Evolutionary conservation across 2,329 filamentous ascomycete genomes (phyloP).

Genomic region (Dactylellina leptospora): DNA sequence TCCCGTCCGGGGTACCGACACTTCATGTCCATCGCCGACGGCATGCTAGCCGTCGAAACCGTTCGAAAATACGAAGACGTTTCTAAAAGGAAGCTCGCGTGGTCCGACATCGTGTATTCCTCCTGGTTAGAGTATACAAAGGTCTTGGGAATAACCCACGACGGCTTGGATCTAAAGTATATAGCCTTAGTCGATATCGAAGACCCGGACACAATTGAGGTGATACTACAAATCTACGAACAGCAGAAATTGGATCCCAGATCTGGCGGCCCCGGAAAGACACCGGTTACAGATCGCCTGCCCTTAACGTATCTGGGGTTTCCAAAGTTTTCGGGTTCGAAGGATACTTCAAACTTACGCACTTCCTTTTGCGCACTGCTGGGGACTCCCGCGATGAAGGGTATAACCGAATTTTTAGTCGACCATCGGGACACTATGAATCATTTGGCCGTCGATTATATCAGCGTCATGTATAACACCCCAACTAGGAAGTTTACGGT

Average conservation of each 20-base stretch:
- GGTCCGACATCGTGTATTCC: constrained; percentile 6
- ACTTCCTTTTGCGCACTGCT: constrained; percentile 1
- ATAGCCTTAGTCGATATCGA: neutral
- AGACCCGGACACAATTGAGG: constrained; percentile 3
- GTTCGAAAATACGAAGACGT: neutral
- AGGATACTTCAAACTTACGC: neutral
- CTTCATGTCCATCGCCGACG: constrained; percentile 1
- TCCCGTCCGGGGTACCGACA: neutral
- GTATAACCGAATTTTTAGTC: constrained; percentile 2
- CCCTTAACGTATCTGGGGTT: neutral
- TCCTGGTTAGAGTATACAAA: neutral
- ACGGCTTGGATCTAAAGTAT: neutral
- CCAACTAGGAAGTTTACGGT: constrained; percentile 2
- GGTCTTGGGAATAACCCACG: neutral
- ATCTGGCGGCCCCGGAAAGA: neutral
- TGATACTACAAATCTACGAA: constrained; percentile 8
- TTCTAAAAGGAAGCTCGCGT: neutral
- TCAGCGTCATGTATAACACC: neutral
- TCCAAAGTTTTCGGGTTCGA: neutral
- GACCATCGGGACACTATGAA: constrained; percentile 2
- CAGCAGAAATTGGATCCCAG: neutral
- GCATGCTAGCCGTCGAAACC: constrained; percentile 1
- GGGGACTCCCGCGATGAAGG: neutral
- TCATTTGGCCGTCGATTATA: neutral
- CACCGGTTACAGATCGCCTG: neutral